Conservation (phyloP, 257 asterid genomes). For the Solanum pennellii region DNA sequence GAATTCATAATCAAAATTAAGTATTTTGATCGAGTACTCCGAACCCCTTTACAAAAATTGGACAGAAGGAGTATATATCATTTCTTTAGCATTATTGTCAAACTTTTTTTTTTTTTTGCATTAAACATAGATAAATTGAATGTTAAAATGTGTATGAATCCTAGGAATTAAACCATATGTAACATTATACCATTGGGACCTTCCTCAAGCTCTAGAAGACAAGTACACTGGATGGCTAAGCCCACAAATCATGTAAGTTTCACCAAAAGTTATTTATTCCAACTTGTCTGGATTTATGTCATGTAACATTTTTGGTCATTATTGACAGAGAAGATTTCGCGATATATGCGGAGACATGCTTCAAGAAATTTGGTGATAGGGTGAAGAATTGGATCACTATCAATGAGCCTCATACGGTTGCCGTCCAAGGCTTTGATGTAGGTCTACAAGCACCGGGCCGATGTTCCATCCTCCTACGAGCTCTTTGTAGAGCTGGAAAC, state of each 20-base stretch:
- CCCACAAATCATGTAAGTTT: conserved; percentile 51
- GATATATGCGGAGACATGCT: conserved; percentile 73
- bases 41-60: background rate
- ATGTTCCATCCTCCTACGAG: conserved; percentile 17
- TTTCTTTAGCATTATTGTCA: background rate
- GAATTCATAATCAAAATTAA: background rate
- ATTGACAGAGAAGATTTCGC: conserved; percentile 51
- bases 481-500: background rate
- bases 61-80: background rate
- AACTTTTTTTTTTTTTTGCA: background rate
- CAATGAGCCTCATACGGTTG: conserved; percentile 75
- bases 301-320: background rate
- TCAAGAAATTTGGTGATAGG: conserved; percentile 64
- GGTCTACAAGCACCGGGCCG: conserved; percentile 41
- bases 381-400: conserved; percentile 95
- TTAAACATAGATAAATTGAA: background rate
- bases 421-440: conserved; percentile 64
- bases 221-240: conserved; percentile 62
- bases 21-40: background rate
- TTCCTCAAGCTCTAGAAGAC: conserved; percentile 74
- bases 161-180: conserved; percentile 79
- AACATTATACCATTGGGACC: conserved; percentile 90
- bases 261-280: background rate
- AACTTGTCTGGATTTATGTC: background rate
- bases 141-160: background rate